Percentiles rank a stretch among this genome's conserved stretches.
phyloP scores from a whole-genome alignment of 2,329 filamentous ascomycete genomes.

The Dactylella cylindrospora region DNA sequence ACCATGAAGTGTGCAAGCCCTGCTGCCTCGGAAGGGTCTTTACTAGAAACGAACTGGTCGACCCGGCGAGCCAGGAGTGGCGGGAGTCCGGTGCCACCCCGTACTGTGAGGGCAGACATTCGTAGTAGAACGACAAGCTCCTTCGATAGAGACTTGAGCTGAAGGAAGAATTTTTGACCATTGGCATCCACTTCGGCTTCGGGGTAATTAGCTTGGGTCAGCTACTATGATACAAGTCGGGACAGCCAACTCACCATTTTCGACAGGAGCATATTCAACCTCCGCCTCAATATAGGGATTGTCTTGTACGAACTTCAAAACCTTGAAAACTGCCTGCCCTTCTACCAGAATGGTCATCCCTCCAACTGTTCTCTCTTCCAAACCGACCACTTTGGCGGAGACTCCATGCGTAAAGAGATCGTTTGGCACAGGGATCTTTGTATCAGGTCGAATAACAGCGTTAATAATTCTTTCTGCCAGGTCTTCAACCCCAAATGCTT shows the following conservation, averaged over 20 bases:
- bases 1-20: conserved; percentile 94
- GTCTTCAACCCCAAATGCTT: conserved; percentile 32
- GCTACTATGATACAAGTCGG: conserved; percentile 41
- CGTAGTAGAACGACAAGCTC: conserved; percentile 83
- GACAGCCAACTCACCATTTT: conserved; percentile 19
- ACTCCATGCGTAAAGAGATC: conserved; percentile 84
- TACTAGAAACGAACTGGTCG: conserved; percentile 81
- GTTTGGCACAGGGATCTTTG: conserved; percentile 50
- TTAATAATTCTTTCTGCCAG: conserved; percentile 35
- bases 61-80: conserved; percentile 83
- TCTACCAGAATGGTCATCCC: conserved; percentile 86
- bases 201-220: conserved; percentile 51
- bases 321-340: conserved; percentile 72
- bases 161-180: conserved; percentile 60
- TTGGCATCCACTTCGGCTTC: conserved; percentile 68
- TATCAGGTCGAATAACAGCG: conserved; percentile 19
- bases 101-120: conserved; percentile 66
- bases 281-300: conserved; percentile 84
- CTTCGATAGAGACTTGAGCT: conserved; percentile 79
- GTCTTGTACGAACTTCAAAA: conserved; percentile 74
- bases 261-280: conserved; percentile 58
- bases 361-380: conserved; percentile 61
- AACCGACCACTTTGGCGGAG: conserved; percentile 73
- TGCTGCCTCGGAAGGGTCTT: conserved; percentile 78
- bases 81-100: conserved; percentile 67